Percentiles rank a stretch among this genome's conserved stretches.
These are phyloP conservation scores for Scheffersomyces amazonensis DNA, from an alignment of 805 yeast genomes.

Conservation along the genomic window DNA sequence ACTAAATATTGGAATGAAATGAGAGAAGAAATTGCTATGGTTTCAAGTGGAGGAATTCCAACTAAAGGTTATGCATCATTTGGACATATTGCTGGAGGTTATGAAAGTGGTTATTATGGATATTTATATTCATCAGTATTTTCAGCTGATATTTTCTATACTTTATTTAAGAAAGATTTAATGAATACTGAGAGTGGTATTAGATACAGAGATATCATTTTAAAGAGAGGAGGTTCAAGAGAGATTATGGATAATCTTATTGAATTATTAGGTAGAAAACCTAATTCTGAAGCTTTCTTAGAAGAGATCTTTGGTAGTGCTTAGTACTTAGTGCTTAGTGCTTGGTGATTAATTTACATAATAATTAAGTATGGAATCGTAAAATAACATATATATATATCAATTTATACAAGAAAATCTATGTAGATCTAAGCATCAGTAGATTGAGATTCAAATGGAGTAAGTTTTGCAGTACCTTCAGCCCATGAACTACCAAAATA, in stretches of 20 bases:
- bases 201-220: constrained; percentile 64
- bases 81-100: constrained; percentile 79
- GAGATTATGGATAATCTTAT: constrained; percentile 65
- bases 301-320: constrained; percentile 45
- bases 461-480: constrained; percentile 73
- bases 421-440: constrained; percentile 30
- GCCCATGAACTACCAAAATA: constrained; percentile 77
- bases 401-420: not conserved
- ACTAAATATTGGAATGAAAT: constrained; percentile 60
- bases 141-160: constrained; percentile 78
- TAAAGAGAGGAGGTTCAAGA: constrained; percentile 69
- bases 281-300: constrained; percentile 70
- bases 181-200: constrained; percentile 60
- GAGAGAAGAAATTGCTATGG: constrained; percentile 60
- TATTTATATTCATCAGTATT: constrained; percentile 83
- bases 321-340: constrained; percentile 2
- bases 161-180: constrained; percentile 67
- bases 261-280: constrained; percentile 73
- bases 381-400: not conserved
- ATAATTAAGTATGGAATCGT: not conserved
- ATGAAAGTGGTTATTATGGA: constrained; percentile 85
- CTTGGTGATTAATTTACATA: not conserved
- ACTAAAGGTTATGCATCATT: constrained; percentile 75
- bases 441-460: constrained; percentile 69
- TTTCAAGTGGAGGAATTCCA: constrained; percentile 50